Evolutionary conservation across 257 asterid species (phyloP), one percentile per base, ranked within the genome.

Genomic region (Capsicum baccatum): DNA sequence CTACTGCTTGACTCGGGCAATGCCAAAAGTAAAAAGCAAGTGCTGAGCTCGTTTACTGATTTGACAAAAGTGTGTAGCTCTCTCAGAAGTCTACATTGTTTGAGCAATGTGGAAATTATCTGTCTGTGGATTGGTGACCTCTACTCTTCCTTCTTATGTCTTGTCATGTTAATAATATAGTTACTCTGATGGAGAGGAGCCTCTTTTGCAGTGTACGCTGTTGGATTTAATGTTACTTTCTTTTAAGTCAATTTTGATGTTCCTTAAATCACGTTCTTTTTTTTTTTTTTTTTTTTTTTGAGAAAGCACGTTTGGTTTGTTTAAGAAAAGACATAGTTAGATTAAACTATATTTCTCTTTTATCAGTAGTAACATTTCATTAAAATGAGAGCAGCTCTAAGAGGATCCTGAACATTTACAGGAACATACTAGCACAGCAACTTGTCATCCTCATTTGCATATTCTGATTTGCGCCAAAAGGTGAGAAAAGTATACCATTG

Each of bases 71-170:
- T 5, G 35, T 15, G 1, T 42, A 70, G 37, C 57, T 69, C 47
- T n/a, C 79, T 71, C 58, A 47, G 35, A 71, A 71, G 58, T 71
- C 58, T 47, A 17, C 54, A 71, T 71, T 44, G 58, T 5, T 44
- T 71, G 79, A 58, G 17, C 57, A 44, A 44, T 47, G 79, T 44
- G 79, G 79, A 44, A 17, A 42, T 26, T 17, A 70, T 57, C 79
- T 9, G 79, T 8, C 57, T 71, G 39, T 47, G 39, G 58, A 17
- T 44, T 47, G 79, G 58, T 71, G 57, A 44, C 57, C 79, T 71
- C 58, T 47, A 10, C 56, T 71, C 58, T 70, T 70, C 79, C 79
- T 70, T 70, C 35, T 70, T 17, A 70, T 68, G 56, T 52, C 13
- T 70, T 9, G 35, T 39, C 79, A 17, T 17, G 57, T 70, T 70